phyloP scores from a whole-genome alignment of 2,329 filamentous ascomycete species.

The Triangularia verruculosa region DNA sequence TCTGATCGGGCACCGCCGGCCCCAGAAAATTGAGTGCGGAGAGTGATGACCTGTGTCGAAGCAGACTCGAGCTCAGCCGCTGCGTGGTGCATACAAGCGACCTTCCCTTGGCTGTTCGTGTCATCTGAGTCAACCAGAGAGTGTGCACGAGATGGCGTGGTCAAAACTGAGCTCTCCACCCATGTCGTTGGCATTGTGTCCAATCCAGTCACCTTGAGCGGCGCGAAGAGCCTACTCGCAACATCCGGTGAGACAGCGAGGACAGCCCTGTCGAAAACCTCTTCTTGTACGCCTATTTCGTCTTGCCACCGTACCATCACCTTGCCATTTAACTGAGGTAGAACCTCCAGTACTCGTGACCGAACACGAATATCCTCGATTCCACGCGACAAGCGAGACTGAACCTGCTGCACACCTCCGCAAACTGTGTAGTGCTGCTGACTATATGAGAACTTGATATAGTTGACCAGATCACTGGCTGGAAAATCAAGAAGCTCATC shows the following conservation, averaged over 20 bases:
- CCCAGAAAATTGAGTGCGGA: neutral
- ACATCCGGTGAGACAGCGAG: slow-evolving; percentile 10
- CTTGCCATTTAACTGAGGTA: neutral
- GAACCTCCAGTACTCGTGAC: slow-evolving; percentile 2
- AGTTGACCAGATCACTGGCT: slow-evolving; percentile 5
- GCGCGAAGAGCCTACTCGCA: slow-evolving; percentile 1
- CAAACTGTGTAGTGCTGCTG: slow-evolving; percentile 14
- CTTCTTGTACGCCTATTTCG: neutral
- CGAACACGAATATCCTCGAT: slow-evolving; percentile 5
- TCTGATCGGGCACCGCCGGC: neutral
- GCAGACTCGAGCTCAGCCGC: neutral
- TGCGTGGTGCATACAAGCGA: slow-evolving; percentile 1
- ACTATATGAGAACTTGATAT: slow-evolving; percentile 5
- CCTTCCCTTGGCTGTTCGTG: neutral
- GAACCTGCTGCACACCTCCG: slow-evolving; percentile 11
- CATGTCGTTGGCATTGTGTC: slow-evolving; percentile 6
- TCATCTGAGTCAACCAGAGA: neutral
- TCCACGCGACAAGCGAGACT: slow-evolving; percentile 1
- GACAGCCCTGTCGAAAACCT: slow-evolving; percentile 9
- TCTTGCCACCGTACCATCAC: slow-evolving; percentile 2
- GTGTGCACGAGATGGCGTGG: neutral
- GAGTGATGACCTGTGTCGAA: slow-evolving; percentile 2
- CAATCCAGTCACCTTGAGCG: neutral
- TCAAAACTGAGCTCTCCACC: slow-evolving; percentile 9
- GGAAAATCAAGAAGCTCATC: slow-evolving; percentile 9